phyloP scores from a whole-genome alignment of 192 early-diverging fungal genomes.

The Glomus cerebriforme region DNA sequence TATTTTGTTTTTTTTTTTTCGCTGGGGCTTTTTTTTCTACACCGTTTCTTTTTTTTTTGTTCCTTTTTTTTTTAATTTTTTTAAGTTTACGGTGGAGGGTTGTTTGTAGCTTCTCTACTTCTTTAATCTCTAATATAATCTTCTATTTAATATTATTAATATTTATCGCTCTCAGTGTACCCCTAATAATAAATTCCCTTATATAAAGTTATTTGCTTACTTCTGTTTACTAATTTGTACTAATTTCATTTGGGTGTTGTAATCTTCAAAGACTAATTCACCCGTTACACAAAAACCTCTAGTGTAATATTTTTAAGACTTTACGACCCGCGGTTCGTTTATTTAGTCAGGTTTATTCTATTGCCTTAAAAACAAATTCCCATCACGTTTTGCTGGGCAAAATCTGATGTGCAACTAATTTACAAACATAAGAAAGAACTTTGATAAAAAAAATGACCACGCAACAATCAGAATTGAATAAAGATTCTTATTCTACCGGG shows the following conservation, averaged over 20 bases:
- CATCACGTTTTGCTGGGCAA: conserved; percentile 32
- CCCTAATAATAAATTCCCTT: conserved; percentile 9
- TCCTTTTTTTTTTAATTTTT: conserved; percentile 18
- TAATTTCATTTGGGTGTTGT: conserved; percentile 22
- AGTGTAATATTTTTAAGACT: conserved; percentile 26
- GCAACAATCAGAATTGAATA: conserved; percentile 27
- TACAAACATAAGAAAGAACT: not conserved
- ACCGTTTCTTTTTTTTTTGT: conserved; percentile 1
- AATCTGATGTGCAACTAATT: conserved; percentile 13
- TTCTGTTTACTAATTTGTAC: conserved; percentile 18
- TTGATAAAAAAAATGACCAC: conserved; percentile 26
- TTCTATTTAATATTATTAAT: conserved; percentile 25
- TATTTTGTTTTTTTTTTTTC: conserved; percentile 16
- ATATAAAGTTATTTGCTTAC: not conserved
- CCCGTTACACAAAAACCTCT: conserved; percentile 26
- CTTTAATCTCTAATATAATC: conserved; percentile 30
- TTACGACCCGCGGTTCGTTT: conserved; percentile 7
- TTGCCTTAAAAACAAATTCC: not conserved
- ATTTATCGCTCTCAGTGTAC: conserved; percentile 21
- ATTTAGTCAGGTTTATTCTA: conserved; percentile 14
- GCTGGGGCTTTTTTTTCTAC: conserved; percentile 13
- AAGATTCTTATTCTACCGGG: conserved; percentile 21
- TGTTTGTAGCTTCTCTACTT: conserved; percentile 24
- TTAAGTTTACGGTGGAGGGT: conserved; percentile 13
- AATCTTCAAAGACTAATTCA: conserved; percentile 3